These are phyloP conservation scores for Penicillium fuscoglaucum DNA, from an alignment of 2,329 filamentous ascomycete species.

Conservation along the genomic window DNA sequence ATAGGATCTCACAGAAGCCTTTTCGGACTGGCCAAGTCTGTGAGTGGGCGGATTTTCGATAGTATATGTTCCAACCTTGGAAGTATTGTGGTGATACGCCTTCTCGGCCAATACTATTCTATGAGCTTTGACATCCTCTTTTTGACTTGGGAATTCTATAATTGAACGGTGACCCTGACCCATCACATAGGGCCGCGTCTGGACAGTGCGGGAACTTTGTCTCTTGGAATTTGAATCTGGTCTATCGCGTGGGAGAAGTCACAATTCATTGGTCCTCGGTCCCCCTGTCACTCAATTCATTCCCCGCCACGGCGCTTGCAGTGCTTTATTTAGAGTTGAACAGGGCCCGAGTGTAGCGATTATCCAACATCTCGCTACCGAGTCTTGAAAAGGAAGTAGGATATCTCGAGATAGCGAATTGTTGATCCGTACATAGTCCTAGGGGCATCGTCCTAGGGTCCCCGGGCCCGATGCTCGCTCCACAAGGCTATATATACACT, in stretches of 20 bases:
- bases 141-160: background rate
- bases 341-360: constrained; percentile 1
- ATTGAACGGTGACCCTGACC: background rate
- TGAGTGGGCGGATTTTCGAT: constrained; percentile 12
- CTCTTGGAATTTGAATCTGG: constrained; percentile 4
- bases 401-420: background rate
- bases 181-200: background rate
- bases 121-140: background rate
- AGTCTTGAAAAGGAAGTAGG: background rate
- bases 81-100: background rate
- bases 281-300: constrained; percentile 5
- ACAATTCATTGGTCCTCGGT: constrained; percentile 1
- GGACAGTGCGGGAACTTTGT: background rate
- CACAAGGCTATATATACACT: background rate
- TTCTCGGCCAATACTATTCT: background rate
- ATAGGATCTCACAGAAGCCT: constrained; percentile 14
- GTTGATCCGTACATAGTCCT: background rate
- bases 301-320: constrained; percentile 27
- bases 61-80: background rate
- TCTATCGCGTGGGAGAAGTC: constrained; percentile 7
- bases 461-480: background rate
- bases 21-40: constrained; percentile 9
- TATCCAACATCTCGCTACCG: background rate
- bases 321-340: constrained; percentile 21
- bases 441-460: background rate